Evolutionary conservation across 768 basidiomycete species (phyloP), one percentile per base, ranked within the genome.

Genomic region (Trametes cinnabarina): DNA sequence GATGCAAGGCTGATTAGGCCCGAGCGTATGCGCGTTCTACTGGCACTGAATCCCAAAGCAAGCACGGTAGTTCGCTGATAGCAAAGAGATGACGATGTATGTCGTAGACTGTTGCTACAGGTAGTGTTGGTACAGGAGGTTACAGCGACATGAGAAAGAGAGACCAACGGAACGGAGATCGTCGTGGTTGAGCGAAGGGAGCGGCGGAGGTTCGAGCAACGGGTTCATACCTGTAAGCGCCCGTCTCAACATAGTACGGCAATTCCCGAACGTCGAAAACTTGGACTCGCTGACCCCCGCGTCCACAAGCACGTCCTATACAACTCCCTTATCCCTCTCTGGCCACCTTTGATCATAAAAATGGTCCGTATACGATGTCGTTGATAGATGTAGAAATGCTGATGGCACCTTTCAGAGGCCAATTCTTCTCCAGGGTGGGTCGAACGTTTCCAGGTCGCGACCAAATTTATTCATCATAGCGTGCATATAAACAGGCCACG

Each of bases 401-500:
- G 34, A 65, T 26, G 11, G 3, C 3, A 10, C 39, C 7, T 46
- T 15, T 4, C 58, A 73, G 72, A 69, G 72, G 55, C 72, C 72
- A 4, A 75, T 74, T 53, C 63, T 74, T 17, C 66, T 73, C 2
- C 73, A 73, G 72, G 72, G 71, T 72, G 25, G 20, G 54, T 46
- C 19, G n/a, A 14, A 20, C 3, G 12, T 12, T 32, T 6, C 44
- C 26, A 14, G 37, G 8, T 23, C 43, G 20, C 52, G 22, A 17
- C 51, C 37, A 11, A 26, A 17, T 2, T n/a, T 10, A 57, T 17
- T 28, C 12, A 42, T 37, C 39, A 28, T 25, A 32, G 3, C 19
- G 41, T 10, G 25, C 23, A 14, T 26, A 65, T 65, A 37, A 15
- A 26, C 66, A 93, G 95, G 96, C 65, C 95, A 99, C 76, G 94